These are phyloP conservation scores for Cymbopogon flexuosus DNA, from an alignment of 202 grass and related monocot species.

Conservation along the genomic window DNA sequence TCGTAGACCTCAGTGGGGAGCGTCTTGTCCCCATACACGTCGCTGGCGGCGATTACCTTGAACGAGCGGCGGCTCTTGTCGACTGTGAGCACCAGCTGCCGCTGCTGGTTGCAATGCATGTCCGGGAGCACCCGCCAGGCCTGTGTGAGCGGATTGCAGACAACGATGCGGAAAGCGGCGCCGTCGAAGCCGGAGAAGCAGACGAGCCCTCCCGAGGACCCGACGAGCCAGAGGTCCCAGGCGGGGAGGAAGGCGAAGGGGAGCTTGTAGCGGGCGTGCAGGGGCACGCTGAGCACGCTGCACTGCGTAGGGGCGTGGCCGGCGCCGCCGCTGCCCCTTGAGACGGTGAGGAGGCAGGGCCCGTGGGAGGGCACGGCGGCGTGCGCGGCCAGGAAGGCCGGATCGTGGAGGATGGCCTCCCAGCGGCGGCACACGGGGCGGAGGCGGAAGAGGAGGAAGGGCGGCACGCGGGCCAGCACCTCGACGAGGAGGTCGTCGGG, in stretches of 20 bases:
- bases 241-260: constrained; percentile 70
- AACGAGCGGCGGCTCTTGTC: constrained; percentile 45
- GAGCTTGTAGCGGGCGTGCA: constrained; percentile 73
- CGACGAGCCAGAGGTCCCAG: constrained; percentile 88
- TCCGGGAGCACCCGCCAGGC: constrained; percentile 61
- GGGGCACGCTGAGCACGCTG: constrained; percentile 66
- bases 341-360: constrained; percentile 77
- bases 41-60: constrained; percentile 84
- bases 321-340: constrained; percentile 24
- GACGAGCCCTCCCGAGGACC: constrained; percentile 79
- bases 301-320: constrained; percentile 46
- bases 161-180: constrained; percentile 51
- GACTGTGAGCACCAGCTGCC: constrained; percentile 71
- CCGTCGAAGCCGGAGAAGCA: constrained; percentile 86
- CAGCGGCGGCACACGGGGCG: constrained; percentile 66
- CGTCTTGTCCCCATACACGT: constrained; percentile 72
- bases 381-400: constrained; percentile 63
- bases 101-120: constrained; percentile 88
- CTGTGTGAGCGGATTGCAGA: constrained; percentile 88
- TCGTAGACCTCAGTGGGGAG: constrained; percentile 90
- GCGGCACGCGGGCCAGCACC: constrained; percentile 71
- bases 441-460: constrained; percentile 76
- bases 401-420: constrained; percentile 57
- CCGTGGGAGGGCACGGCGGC: constrained; percentile 66
- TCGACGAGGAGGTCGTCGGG: constrained; percentile 79